A percentile compares a stretch with the other conserved stretches of the same genome.
Conservation (phyloP, 495 filamentous ascomycete genomes). For the Penicillium parvum region DNA sequence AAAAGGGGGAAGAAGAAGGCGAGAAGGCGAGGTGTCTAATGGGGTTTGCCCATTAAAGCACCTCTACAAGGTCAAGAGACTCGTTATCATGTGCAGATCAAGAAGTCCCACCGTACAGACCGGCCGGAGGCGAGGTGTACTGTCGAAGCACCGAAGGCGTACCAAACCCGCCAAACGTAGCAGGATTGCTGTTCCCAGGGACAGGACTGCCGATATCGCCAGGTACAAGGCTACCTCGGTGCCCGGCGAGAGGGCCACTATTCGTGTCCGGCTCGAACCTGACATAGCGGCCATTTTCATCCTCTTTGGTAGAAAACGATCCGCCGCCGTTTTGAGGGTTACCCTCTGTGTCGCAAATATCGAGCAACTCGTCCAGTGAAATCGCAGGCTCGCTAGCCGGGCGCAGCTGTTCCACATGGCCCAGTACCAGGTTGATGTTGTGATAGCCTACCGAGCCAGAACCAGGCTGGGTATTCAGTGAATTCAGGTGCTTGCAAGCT, state of each 20-base stretch:
- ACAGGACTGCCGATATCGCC: slow-evolving; percentile 52
- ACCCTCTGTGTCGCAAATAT: slow-evolving; percentile 88
- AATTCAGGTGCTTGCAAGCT: slow-evolving; percentile 55
- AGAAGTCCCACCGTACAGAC: slow-evolving; percentile 30
- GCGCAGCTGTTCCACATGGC: slow-evolving; percentile 59
- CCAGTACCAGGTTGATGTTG: slow-evolving; percentile 59
- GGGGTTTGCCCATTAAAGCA: no score
- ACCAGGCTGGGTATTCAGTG: slow-evolving; percentile 30
- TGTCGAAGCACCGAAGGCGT: slow-evolving; percentile 37
- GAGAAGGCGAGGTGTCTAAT: no score
- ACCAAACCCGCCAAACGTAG: slow-evolving; percentile 37
- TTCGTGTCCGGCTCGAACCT: slow-evolving; percentile 56
- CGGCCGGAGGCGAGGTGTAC: slow-evolving; percentile 36
- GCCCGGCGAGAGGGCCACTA: slow-evolving; percentile 34
- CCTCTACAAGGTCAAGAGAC: background rate
- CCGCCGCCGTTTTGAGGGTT: slow-evolving; percentile 85
- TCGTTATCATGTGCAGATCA: slow-evolving; percentile 6
- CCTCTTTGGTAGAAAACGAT: slow-evolving; percentile 61
- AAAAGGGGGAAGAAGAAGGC: background rate
- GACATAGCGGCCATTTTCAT: slow-evolving; percentile 51
- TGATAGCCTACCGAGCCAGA: slow-evolving; percentile 59
- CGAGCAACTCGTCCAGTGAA: slow-evolving; percentile 68
- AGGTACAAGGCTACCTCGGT: slow-evolving; percentile 40
- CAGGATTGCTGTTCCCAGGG: slow-evolving; percentile 38
- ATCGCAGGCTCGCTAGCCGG: slow-evolving; percentile 54